Evolutionary conservation across 2,329 filamentous ascomycete species (phyloP).

Genomic region (Graphilbum sp.): DNA sequence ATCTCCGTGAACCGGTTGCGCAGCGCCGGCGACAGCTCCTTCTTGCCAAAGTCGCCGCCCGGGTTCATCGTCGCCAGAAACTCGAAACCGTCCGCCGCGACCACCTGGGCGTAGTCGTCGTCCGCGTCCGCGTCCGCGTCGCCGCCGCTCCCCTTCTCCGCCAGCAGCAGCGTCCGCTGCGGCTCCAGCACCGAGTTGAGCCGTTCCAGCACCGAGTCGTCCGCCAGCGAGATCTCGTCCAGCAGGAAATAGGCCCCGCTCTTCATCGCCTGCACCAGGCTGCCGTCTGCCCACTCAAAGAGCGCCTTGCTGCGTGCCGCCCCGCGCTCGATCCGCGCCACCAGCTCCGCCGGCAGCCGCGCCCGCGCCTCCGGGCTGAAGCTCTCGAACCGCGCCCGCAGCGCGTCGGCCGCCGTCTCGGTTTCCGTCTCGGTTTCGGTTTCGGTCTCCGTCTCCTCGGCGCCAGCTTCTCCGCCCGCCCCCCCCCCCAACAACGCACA

Average conservation of each 20-base stretch:
- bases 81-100: conserved; percentile 66
- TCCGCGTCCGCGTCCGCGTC: conserved; percentile 35
- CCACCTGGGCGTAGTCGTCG: conserved; percentile 61
- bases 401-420: conserved; percentile 30
- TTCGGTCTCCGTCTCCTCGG: not conserved
- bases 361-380: conserved; percentile 27
- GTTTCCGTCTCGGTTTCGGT: conserved; percentile 12
- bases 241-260: conserved; percentile 80
- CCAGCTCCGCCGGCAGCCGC: conserved; percentile 29
- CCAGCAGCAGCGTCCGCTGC: conserved; percentile 68
- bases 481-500: too few relatives aligned
- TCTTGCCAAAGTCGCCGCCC: conserved; percentile 95
- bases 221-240: conserved; percentile 93
- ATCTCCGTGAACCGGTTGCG: conserved; percentile 97
- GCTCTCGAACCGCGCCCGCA: conserved; percentile 42
- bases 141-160: conserved; percentile 80
- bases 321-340: conserved; percentile 28
- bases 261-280: conserved; percentile 86
- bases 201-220: conserved; percentile 91
- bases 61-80: conserved; percentile 99
- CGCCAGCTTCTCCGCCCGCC: too few relatives aligned
- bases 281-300: conserved; percentile 95
- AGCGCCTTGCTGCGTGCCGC: conserved; percentile 59
- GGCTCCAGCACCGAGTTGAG: conserved; percentile 94
- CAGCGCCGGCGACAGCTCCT: conserved; percentile 85